Base-by-base conservation (phyloP, 352 stramenopile species). In the Phytophthora lateralis region DNA sequence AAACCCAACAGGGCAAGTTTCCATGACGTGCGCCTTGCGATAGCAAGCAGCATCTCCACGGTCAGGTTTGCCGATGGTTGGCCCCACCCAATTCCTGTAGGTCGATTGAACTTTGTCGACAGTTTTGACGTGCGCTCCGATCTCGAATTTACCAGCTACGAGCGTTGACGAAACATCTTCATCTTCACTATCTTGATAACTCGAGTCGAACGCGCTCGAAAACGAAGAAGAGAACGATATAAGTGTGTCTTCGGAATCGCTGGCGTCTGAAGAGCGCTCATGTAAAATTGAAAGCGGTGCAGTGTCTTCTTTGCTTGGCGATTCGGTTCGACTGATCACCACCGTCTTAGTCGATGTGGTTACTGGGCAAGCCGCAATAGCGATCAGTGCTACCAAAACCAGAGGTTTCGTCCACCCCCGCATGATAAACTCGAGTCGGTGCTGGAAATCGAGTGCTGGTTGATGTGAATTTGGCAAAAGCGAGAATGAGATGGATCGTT, bases 21-120 rank as follows among this genome's bases (percentile, higher is more conserved):
- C 43, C 68, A 76, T 73, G 11, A 76, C 58, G 29, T 69, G 32
- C 3, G 62, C 53, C 32, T 69, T 68, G 2, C 66, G 61, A 42
- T 63, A 75, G 18, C 61, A 71, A 14, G 61, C 66, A 6, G 51
- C 52, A 15, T 69, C 60, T 11, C 45, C 53, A 41, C 18, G 54
- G 65, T 64, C 56, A 39, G 60, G 50, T 12, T 62, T 59, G 4
- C 43, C 60, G 51, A 52, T 69, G 61, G 38, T 78, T 20, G 60
- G 58, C 15, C 66, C 66, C 2, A 75, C 57, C 62, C 62, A 72
- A 34, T 75, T 75, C 3, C 54, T 44, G 15, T 63, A 66, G 4
- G 66, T 74, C 0, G 60, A 60, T 29, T 50, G 34, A n/a, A 74
- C 38, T 29, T 63, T 66, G 55, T 66, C 66, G 21, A 35, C 55